Base-by-base conservation (phyloP, 352 stramenopile species). In the Phytophthora pinifolia region DNA sequence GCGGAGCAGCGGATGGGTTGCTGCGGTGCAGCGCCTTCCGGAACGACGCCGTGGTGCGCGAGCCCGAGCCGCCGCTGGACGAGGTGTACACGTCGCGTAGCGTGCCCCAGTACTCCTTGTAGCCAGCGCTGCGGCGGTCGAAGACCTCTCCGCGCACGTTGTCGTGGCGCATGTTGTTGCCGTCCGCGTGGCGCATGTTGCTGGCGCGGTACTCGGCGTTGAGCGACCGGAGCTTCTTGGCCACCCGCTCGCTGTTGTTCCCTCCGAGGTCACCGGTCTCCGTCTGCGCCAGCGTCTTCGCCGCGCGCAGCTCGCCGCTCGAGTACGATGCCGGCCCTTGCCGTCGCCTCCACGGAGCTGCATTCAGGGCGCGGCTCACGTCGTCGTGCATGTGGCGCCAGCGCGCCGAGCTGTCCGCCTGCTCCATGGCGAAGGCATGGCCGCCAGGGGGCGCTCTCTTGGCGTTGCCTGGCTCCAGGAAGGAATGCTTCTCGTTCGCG, bases 331-430 rank as follows among this genome's bases (percentile, higher is more conserved):
- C 22, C 10, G 60, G 42, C 22, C 30, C 42, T 31, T 48, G 48
- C 10, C 65, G 55, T 10, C 70, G 64, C 36, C 65, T 74, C 46
- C 65, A 58, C 6, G 53, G 62, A 4, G 58, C 35, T 36, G 52
- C 46, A 48, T 55, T 73, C 34, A 88, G 47, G 10, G 81, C 79
- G 3, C 76, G 74, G 25, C 65, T 85, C 17, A 91, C 79, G 30
- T 88, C 69, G n/a, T 89, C 68, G 59, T 89, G 81, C 74, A 91
- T 88, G 50, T 82, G 82, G 12, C 64, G 66, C 79, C 76, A 84
- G 29, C 72, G 70, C 37, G 67, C 69, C 27, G 71, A 71, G 32
- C 60, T 74, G 9, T 81, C 72, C 0, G 65, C 56, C 41, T 68
- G 63, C 34, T 71, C 46, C 51, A 60, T 64, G 14, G 59, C 46